phyloP scores from a whole-genome alignment of 495 filamentous ascomycete species.

The Elasticomyces elasticus region DNA sequence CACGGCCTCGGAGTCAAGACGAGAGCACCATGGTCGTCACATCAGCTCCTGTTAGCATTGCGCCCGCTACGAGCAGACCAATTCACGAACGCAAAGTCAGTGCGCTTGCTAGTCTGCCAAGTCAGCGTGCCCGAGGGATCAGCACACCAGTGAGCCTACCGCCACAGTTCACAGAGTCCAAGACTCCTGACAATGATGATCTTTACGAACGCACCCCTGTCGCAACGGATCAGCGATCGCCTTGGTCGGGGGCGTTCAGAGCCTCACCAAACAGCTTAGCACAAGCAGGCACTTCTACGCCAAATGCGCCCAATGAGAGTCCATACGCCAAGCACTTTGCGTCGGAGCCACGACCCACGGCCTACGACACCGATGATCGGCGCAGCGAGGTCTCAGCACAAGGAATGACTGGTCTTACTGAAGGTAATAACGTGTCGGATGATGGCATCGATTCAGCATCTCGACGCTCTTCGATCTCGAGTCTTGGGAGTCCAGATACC shows the following conservation, averaged over 20 bases:
- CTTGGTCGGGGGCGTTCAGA: background rate
- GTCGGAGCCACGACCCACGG: background rate
- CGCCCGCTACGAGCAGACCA: background rate
- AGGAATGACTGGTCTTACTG: background rate
- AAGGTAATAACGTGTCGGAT: background rate
- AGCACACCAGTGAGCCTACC: background rate
- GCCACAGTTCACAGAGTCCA: background rate
- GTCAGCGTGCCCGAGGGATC: slow-evolving; percentile 8
- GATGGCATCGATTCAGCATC: background rate
- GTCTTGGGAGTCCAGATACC: slow-evolving; percentile 8
- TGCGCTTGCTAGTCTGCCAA: slow-evolving; percentile 15
- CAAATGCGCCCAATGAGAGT: too few species aligned
- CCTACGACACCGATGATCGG: background rate
- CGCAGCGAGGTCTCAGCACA: slow-evolving; percentile 10
- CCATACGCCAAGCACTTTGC: too few species aligned
- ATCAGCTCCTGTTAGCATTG: background rate
- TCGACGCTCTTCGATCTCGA: slow-evolving; percentile 16
- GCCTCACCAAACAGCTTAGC: background rate
- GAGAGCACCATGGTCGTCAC: background rate
- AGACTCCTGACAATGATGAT: background rate
- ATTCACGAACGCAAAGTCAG: slow-evolving; percentile 7
- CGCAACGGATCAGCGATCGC: background rate
- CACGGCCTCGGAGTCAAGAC: background rate
- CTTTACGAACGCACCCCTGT: slow-evolving; percentile 1
- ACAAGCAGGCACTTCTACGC: too few species aligned